Evolutionary conservation across 2,329 filamentous ascomycete genomes (phyloP), one percentile per base, ranked within the genome.

Genomic region (Fonsecaea monophora): DNA sequence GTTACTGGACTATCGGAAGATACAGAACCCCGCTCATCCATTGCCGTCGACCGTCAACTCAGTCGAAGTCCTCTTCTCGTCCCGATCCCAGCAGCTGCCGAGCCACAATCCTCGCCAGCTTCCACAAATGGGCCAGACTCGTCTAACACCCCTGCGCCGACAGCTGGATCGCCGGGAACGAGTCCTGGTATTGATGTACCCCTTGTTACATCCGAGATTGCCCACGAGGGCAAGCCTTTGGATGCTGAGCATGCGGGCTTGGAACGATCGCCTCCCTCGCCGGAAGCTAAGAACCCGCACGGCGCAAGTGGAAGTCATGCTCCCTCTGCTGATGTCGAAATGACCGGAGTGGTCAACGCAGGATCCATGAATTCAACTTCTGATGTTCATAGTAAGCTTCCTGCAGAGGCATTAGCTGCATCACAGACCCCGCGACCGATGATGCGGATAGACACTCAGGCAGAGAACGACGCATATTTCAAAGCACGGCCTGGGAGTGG

Each of bases 71-170:
- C 65, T 50, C 21, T 53, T 53, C 55, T 65, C 9, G 63, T 64
- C 57, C 56, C 68, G 18, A 38, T 50, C 8, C 10, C 42, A 45
- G 10, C 38, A 37, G 21, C 56, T 15, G 53, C 71, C 45, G 78
- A 81, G 60, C 78, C 80, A 55, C 78, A 79, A 21, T 76, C 80
- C 40, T 82, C 80, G 9, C 86, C 86, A 30, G 85, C 82, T 8
- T 94, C 92, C 5, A 93, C 90, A 0, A 80, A 86, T 62, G 87
- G 84, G 37, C 85, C 89, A 1, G 89, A 89, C 72, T 93, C 90
- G 53, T 88, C 88, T 62, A 87, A 89, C 25, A 95, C 92, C 0
- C 90, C 92, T 1, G 86, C 85, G 40, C 84, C 89, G 45, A 85
- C 89, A 67, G 86, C 90, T 69, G 85, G 84, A 6, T 93, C 91